Conservation (phyloP, 1,284 basidiomycete genomes). For the Erythrobasidium hasegawianum region DNA sequence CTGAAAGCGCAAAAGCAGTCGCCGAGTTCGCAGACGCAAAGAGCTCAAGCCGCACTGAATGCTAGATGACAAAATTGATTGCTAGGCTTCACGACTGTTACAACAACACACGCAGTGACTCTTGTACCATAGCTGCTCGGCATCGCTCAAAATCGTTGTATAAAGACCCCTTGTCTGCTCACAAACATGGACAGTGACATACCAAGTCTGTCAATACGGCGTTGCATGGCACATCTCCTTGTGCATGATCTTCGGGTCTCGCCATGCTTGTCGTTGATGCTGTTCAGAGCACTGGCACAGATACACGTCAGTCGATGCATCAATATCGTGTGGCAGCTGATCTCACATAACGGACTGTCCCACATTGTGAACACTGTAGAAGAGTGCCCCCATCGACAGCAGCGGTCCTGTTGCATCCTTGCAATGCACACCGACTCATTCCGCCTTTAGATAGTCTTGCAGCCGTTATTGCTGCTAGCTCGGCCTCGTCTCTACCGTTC, state of each 20-base stretch:
- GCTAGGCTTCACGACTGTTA: too few relatives aligned
- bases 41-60: not conserved
- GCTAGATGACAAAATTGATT: not conserved
- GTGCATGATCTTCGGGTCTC: conserved; percentile 18
- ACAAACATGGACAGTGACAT: too few relatives aligned
- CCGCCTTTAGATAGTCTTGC: conserved; percentile 13
- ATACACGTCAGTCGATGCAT: not conserved
- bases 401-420: conserved; percentile 3
- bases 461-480: conserved; percentile 3
- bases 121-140: too few relatives aligned
- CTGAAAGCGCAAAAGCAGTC: conserved; percentile 9
- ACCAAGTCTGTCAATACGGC: not conserved
- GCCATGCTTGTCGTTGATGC: conserved; percentile 29
- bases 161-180: too few relatives aligned
- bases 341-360: conserved; percentile 27
- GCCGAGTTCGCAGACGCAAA: conserved; percentile 1
- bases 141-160: too few relatives aligned
- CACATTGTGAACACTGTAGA: conserved; percentile 29
- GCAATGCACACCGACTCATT: conserved; percentile 18
- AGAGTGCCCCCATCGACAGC: conserved; percentile 23
- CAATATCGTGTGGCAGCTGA: not conserved
- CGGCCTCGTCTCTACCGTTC: conserved; percentile 12
- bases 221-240: conserved; percentile 32
- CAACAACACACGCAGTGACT: too few relatives aligned
- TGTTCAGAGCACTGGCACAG: conserved; percentile 17